Evolutionary conservation across 495 filamentous ascomycete genomes (phyloP), one percentile per base, ranked within the genome.

Genomic region (Glonium stellatum): DNA sequence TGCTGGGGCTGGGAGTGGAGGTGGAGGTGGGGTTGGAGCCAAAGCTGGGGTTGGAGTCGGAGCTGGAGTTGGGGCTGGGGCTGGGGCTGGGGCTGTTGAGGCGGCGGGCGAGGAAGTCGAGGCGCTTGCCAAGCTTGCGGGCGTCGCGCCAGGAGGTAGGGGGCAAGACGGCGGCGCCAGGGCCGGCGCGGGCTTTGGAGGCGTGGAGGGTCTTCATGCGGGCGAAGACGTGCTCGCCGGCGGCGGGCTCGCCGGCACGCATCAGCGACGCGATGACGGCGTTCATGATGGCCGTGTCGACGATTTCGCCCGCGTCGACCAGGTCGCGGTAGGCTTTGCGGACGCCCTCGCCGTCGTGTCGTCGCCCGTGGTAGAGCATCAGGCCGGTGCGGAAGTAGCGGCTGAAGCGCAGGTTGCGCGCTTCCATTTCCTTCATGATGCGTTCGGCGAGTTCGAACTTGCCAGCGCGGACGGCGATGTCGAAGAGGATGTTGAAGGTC

Each of bases 401-500:
- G 67, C 85, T 85, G 57, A 84, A 82, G 9, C 66, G 58, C 52
- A 91, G 70, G 0, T 81, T 77, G 35, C 93, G 86, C 9, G 67
- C 76, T 25, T 77, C 71, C 84, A 96, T 91, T 72, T 97, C 92
- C 54, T 82, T 76, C 61, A 91, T 79, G 12, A 97, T 79, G 73
- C 89, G 87, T 65, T 96, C 87, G 1, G 89, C 90, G 39, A 97
- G 82, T 1, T 74, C 74, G 55, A 87, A 92, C 65, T 93, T 92
- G 21, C 86, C 84, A 1, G 90, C 83, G 71, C 91, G 95, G 48
- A 87, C 82, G 34, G 92, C 91, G 15, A 88, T 80, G 68, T 96
- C 89, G 63, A 96, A 96, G 31, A 98, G 81, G 55, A 95, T 87
- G 71, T 89, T 92, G 76, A 97, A 96, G 1, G 92, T 92, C 11